A percentile compares a stretch with the other conserved stretches of the same genome.
phyloP scores from a whole-genome alignment of 1,139 yeast species.

The Pneumocystis carinii region DNA sequence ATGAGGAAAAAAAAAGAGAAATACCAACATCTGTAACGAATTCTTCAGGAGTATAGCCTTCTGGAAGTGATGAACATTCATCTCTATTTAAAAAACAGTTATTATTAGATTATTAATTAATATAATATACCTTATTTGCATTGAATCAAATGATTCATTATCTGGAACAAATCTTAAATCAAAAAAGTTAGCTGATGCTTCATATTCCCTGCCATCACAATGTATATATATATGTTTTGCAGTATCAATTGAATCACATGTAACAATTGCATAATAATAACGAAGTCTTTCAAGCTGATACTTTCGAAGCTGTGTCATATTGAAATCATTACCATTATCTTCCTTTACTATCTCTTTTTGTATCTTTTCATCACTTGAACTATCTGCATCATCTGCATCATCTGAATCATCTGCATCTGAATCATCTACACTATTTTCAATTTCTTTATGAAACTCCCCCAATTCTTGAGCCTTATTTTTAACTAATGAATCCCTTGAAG shows the following conservation, averaged over 20 bases:
- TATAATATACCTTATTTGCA: constrained; percentile 29
- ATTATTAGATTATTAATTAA: background rate
- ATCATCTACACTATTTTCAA: constrained; percentile 22
- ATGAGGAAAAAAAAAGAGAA: constrained; percentile 1
- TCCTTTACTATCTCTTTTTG: constrained; percentile 22
- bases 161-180: constrained; percentile 89
- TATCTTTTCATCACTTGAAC: constrained; percentile 23
- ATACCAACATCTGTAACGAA: constrained; percentile 39
- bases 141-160: constrained; percentile 69
- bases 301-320: constrained; percentile 38
- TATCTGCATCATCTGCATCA: constrained; percentile 29
- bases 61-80: constrained; percentile 53
- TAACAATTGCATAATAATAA: constrained; percentile 86
- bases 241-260: constrained; percentile 59
- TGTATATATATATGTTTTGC: constrained; percentile 64
- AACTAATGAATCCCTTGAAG: constrained; percentile 23
- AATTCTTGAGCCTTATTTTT: constrained; percentile 14
- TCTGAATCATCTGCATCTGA: constrained; percentile 10
- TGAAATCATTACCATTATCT: constrained; percentile 34
- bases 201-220: constrained; percentile 92
- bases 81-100: constrained; percentile 31
- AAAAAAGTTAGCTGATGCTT: constrained; percentile 86
- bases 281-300: constrained; percentile 67
- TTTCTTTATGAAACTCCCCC: constrained; percentile 20
- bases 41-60: constrained; percentile 63